Evolutionary conservation across 208 protist species (phyloP), one percentile per base, ranked within the genome.

Genomic region (Trypanosoma scelopori): DNA sequence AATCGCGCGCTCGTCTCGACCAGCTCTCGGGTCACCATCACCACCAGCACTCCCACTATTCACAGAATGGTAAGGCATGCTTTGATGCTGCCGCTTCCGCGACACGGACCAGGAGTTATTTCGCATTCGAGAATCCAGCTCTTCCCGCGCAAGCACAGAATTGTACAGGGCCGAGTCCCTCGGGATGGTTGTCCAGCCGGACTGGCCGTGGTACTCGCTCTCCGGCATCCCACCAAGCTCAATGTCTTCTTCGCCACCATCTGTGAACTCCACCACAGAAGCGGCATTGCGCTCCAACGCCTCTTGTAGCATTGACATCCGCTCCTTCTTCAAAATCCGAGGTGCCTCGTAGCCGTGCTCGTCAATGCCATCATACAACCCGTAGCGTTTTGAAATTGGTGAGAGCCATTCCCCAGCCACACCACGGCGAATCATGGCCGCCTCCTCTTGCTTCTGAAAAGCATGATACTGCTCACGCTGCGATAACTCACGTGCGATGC

Each of bases 181-280:
- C 32, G 90, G 84, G 55, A 95, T 81, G 5, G 85, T 91, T 16
- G 84, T 95, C 74, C 85, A 91, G 7, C 78, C 81, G 0, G 65
- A 69, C 45, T 85, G 68, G 13, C 82, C 85, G 74, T 95, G 89
- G 64, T 81, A 95, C 58, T 90, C 84, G 59, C 74, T 78, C 20
- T 55, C 74, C 11, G 84, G 80, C 42, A 91, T 55, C 0, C 86
- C 89, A 25, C 76, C 74, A 28, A 90, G 47, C 47, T 95, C 84
- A 47, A 95, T 87, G 69, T 95, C 85, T 18, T 56, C 55, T 71
- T 95, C 86, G 0, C 84, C 82, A 49, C 82, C 89, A 11, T 90
- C 82, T 0, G 81, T 93, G 49, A 95, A 85, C 55, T 95, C 85
- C 20, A 95, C 78, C 11, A 79, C 71, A 1, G 85, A 89, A 12